Evolutionary conservation across 2,329 filamentous ascomycete genomes (phyloP).

Genomic region (Coniochaeta sp.): DNA sequence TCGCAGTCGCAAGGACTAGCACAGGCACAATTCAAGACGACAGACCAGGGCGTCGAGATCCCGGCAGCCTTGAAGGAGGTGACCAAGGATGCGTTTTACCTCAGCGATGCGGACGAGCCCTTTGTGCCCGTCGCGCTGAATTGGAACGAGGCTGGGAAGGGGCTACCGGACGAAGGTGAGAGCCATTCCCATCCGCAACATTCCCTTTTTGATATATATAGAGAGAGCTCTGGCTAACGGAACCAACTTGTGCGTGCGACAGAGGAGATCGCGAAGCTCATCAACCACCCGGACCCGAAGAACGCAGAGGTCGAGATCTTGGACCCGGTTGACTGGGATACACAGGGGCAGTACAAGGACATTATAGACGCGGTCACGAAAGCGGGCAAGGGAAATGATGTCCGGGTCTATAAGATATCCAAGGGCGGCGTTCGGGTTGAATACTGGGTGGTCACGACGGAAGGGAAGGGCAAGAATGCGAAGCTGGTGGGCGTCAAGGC

Average conservation of each 20-base stretch:
- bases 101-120: conserved; percentile 78
- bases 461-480: conserved; percentile 45
- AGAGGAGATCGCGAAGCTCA: conserved; percentile 65
- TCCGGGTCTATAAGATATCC: conserved; percentile 67
- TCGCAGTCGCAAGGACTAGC: conserved; percentile 17
- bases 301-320: conserved; percentile 57
- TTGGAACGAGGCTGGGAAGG: conserved; percentile 44
- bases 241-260: conserved; percentile 1
- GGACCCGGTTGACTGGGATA: conserved; percentile 66
- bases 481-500: conserved; percentile 73
- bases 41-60: conserved; percentile 47
- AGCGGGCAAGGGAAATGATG: conserved; percentile 55
- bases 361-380: conserved; percentile 63
- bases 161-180: conserved; percentile 56
- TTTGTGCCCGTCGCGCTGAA: conserved; percentile 70
- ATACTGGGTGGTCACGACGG: conserved; percentile 70
- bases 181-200: conserved; percentile 7
- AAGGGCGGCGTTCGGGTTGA: conserved; percentile 58
- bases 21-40: conserved; percentile 36
- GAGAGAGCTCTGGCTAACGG: neutral
- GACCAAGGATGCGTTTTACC: conserved; percentile 55
- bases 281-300: conserved; percentile 47
- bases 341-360: conserved; percentile 59
- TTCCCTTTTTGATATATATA: too few species aligned
- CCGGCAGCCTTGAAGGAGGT: conserved; percentile 49